phyloP scores from a whole-genome alignment of 208 protist genomes.

The Leishmania tarentolae region DNA sequence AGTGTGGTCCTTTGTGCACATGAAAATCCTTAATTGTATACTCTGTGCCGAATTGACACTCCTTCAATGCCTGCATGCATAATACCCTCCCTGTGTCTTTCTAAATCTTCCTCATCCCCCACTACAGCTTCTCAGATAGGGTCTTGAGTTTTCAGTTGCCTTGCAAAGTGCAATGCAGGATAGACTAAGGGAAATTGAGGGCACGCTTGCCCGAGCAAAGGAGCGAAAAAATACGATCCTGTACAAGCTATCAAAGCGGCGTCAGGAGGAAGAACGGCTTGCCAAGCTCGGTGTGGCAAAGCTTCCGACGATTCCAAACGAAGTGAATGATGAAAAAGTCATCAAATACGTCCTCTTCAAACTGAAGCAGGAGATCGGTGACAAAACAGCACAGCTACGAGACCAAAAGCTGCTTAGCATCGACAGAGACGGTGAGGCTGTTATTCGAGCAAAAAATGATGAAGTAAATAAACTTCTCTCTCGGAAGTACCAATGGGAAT shows the following conservation, averaged over 20 bases:
- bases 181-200: conserved; percentile 79
- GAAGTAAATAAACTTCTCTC: conserved; percentile 75
- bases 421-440: conserved; percentile 76
- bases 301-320: conserved; percentile 68
- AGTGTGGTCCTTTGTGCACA: not conserved
- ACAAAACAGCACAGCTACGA: conserved; percentile 67
- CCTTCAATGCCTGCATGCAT: not conserved
- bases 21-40: not conserved
- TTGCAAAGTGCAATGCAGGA: conserved; percentile 61
- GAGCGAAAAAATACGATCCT: conserved; percentile 84
- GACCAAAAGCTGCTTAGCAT: conserved; percentile 55
- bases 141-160: not conserved
- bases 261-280: conserved; percentile 65
- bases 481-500: conserved; percentile 69
- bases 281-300: conserved; percentile 52
- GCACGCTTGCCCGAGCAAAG: conserved; percentile 77
- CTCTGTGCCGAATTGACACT: not conserved
- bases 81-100: not conserved
- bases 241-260: conserved; percentile 71
- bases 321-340: conserved; percentile 61
- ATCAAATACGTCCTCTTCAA: conserved; percentile 69
- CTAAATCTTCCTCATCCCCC: not conserved
- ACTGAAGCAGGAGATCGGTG: conserved; percentile 76
- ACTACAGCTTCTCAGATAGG: too few relatives aligned
- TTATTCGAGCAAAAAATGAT: conserved; percentile 75